Evolutionary conservation across 768 basidiomycete genomes (phyloP), one percentile per base, ranked within the genome.

Genomic region (Lactarius psammicola): DNA sequence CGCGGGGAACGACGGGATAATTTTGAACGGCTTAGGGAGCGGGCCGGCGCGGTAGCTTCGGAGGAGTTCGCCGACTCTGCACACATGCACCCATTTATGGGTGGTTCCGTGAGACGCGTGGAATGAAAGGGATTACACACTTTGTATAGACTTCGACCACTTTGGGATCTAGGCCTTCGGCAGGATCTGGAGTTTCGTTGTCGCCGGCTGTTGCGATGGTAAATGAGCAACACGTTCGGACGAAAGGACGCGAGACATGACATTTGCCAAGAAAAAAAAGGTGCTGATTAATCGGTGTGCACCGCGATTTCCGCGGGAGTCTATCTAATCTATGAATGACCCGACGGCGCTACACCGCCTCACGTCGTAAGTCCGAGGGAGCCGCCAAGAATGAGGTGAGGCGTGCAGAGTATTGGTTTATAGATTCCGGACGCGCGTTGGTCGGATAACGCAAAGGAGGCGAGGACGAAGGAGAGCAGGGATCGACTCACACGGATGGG

Each of bases 1-100:
- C 66, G 92, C 88, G 3, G 94, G 91, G 30, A 98, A 86, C 13
- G 95, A 90, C 26, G 97, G 97, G 55, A 99, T 91, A 67, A 99
- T 90, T 81, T 99, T 99, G 86, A 99, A 95, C 4, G 95, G 82
- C 78, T 98, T 98, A 34, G 97, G 97, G 1, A 99, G 83, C 1
- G 95, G 88, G 0, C 95, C 95, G 17, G 95, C 95, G 72, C 90
- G 93, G 80, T 99, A 98, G 63, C 88, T 87, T 51, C 84, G 87
- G 36, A 99, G 84, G 67, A 95, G 86, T 65, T 84, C 77, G 20
- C 94, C 97, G 61, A 98, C 84, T 79, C 96, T 98, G 74, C 0
- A 26, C 23, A 6, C 7, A 15, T 10, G 2, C 26, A 30, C 15
- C 26, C 40, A 30, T 23, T n/a, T 23, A 31, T 56, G 18, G 15